These are phyloP conservation scores for Oryza glaberrima DNA, from an alignment of 176 grass and related monocot genomes.

Conservation along the genomic window DNA sequence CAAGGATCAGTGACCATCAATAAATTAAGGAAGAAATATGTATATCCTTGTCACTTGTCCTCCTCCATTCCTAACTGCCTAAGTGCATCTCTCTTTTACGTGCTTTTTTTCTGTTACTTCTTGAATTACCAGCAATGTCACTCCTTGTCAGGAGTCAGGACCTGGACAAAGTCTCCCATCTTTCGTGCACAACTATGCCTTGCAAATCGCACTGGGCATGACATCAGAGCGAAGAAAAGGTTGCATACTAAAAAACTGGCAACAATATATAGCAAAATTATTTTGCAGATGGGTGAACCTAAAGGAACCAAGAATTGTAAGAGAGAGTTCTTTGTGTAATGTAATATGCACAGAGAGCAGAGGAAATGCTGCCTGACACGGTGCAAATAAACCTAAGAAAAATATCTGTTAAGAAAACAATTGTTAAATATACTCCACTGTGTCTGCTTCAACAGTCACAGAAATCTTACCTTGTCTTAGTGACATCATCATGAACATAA, in stretches of 20 bases:
- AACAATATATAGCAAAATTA: neutral
- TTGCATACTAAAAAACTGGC: neutral
- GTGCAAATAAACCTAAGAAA: too few species aligned
- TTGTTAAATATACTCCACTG: neutral
- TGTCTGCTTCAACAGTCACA: slow-evolving; percentile 16
- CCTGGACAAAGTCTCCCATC: neutral
- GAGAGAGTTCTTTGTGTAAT: neutral
- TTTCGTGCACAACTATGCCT: neutral
- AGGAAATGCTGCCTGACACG: neutral
- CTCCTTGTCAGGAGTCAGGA: neutral
- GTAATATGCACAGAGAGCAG: neutral
- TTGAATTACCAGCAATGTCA: neutral
- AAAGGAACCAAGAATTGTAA: neutral
- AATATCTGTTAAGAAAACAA: too few species aligned
- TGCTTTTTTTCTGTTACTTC: neutral
- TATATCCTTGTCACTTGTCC: neutral
- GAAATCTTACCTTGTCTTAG: slow-evolving; percentile 68
- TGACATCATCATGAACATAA: slow-evolving; percentile 79
- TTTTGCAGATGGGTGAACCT: neutral
- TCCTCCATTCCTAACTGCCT: neutral
- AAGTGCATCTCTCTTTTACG: neutral
- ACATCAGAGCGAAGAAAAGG: neutral
- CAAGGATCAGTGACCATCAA: neutral
- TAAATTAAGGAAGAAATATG: neutral
- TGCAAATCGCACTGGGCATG: neutral